A percentile compares a stretch with the other conserved stretches of the same genome.
phyloP scores from a whole-genome alignment of 2,329 filamentous ascomycete species.

The Lecanosticta acicola region DNA sequence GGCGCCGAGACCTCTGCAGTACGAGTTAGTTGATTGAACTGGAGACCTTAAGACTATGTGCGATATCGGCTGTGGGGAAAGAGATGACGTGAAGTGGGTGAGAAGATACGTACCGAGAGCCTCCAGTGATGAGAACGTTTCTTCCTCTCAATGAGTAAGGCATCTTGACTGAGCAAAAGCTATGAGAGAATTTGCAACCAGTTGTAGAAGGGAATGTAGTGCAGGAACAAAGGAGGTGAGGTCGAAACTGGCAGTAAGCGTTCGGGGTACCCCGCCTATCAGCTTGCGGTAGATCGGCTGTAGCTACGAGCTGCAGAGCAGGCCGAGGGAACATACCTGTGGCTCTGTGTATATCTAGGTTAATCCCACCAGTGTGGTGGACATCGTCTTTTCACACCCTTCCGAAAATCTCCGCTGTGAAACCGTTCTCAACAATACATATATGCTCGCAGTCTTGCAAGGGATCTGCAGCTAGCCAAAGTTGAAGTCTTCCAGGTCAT shows the following conservation, averaged over 20 bases:
- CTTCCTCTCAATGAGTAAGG: slow-evolving; percentile 57
- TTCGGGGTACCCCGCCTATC: slow-evolving; percentile 3
- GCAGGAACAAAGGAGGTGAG: slow-evolving; percentile 1
- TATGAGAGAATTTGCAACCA: no score
- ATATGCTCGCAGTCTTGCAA: no score
- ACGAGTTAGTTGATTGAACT: slow-evolving; percentile 5
- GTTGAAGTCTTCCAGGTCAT: slow-evolving; percentile 26
- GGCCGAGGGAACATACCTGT: slow-evolving; percentile 1
- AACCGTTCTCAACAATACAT: no score
- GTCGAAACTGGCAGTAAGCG: neutral
- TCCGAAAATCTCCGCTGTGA: no score
- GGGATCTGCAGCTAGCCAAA: slow-evolving; percentile 20
- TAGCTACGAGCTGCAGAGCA: no score
- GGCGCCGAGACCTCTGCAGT: slow-evolving; percentile 64
- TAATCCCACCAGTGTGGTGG: no score
- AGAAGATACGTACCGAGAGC: slow-evolving; percentile 55
- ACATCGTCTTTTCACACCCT: no score
- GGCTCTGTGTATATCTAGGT: no score
- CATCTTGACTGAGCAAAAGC: slow-evolving; percentile 39
- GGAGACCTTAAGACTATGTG: no score
- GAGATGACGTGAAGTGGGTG: no score
- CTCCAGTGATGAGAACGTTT: slow-evolving; percentile 61
- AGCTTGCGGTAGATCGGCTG: no score
- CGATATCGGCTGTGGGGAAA: no score
- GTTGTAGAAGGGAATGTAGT: neutral